Evolutionary conservation across 805 yeast species (phyloP).

Genomic region (Cyberlindnera meyerae): DNA sequence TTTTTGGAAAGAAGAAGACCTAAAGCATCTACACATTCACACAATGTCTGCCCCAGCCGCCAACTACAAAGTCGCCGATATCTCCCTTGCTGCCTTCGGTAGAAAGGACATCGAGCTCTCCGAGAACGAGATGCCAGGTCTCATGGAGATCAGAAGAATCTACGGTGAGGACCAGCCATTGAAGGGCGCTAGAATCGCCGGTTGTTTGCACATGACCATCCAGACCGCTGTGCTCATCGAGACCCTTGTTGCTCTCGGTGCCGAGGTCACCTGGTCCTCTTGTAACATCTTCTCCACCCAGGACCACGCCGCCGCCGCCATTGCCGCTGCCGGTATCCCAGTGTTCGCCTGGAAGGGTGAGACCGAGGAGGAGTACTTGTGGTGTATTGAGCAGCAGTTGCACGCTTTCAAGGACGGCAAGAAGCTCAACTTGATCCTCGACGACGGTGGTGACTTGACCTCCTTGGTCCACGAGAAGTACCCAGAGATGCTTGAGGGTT

Average conservation of each 20-base stretch:
- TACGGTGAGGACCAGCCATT: conserved; percentile 92
- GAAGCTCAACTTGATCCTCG: conserved; percentile 94
- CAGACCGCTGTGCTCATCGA: conserved; percentile 99
- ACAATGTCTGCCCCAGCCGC: conserved; percentile 56
- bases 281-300: conserved; percentile 99
- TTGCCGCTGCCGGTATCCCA: conserved; percentile 98
- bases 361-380: conserved; percentile 97
- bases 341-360: conserved; percentile 99
- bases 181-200: conserved; percentile 98
- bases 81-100: conserved; percentile 98
- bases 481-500: conserved; percentile 94
- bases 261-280: conserved; percentile 99
- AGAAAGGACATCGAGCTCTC: conserved; percentile 98
- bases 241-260: conserved; percentile 95
- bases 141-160: conserved; percentile 92
- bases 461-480: conserved; percentile 93
- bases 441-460: conserved; percentile 99
- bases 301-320: conserved; percentile 99
- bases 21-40: background rate
- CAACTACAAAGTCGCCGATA: conserved; percentile 94
- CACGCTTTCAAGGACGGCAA: conserved; percentile 94
- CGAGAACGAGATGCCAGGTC: conserved; percentile 99
- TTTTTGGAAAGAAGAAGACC: no score
- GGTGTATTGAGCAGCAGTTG: conserved; percentile 99
- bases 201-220: conserved; percentile 98